These are phyloP conservation scores for Solanum chilense DNA, from an alignment of 257 asterid species.

Conservation along the genomic window DNA sequence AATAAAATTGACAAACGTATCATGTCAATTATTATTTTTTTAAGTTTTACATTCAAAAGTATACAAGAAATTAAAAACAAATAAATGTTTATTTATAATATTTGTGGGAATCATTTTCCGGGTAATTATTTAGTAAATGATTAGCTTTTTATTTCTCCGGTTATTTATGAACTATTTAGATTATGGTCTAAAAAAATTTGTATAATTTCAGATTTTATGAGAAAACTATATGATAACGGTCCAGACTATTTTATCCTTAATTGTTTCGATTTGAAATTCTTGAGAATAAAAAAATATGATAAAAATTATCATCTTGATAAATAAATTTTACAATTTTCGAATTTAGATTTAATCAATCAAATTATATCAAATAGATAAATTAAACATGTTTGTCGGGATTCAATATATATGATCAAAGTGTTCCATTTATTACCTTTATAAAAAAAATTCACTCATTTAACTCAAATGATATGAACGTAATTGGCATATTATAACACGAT, in stretches of 20 bases:
- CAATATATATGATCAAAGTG: background rate
- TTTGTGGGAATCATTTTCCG: background rate
- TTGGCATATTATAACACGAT: background rate
- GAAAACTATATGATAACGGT: background rate
- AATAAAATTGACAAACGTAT: too few relatives aligned
- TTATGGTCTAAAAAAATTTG: background rate
- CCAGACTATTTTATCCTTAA: too few relatives aligned
- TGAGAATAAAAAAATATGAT: too few relatives aligned
- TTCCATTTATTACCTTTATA: background rate
- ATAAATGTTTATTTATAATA: background rate
- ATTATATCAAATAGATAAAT: too few relatives aligned
- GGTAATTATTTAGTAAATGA: background rate
- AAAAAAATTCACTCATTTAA: background rate
- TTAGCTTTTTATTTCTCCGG: background rate
- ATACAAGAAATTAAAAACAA: too few relatives aligned
- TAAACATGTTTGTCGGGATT: too few relatives aligned
- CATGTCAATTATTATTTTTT: too few relatives aligned
- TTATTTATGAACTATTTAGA: background rate
- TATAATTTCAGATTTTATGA: background rate
- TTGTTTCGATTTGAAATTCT: background rate
- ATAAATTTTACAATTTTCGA: too few relatives aligned
- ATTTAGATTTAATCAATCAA: background rate
- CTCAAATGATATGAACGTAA: background rate
- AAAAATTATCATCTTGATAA: too few relatives aligned
- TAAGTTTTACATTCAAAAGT: too few relatives aligned